Conservation (phyloP, 768 basidiomycete genomes). For the Pseudohyphozyma bogoriensis region DNA sequence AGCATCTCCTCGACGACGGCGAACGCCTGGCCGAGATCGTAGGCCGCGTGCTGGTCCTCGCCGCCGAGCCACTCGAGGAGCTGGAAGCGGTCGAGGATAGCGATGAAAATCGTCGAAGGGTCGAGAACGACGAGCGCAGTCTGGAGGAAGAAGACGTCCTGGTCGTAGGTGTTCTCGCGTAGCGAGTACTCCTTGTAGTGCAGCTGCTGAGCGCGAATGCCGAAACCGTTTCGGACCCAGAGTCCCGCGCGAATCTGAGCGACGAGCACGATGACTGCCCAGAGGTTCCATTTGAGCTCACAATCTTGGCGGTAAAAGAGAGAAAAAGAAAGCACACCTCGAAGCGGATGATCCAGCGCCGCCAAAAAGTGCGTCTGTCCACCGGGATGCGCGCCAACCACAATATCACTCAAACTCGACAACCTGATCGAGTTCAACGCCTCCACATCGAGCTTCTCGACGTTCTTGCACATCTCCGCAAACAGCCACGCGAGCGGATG, state of each 20-base stretch:
- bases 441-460: conserved; percentile 43
- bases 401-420: neutral
- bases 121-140: conserved; percentile 65
- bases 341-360: conserved; percentile 68
- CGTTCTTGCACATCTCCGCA: conserved; percentile 71
- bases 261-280: conserved; percentile 58
- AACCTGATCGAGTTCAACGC: conserved; percentile 38
- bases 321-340: conserved; percentile 51
- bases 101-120: conserved; percentile 67
- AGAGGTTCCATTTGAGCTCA: neutral
- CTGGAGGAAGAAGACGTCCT: conserved; percentile 85
- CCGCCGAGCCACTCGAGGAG: conserved; percentile 63
- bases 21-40: conserved; percentile 60
- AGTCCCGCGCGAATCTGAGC: conserved; percentile 89
- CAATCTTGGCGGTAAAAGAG: neutral
- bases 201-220: conserved; percentile 83
- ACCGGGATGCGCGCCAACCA: neutral
- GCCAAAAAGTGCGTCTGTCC: neutral
- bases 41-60: conserved; percentile 43
- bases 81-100: conserved; percentile 81
- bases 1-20: conserved; percentile 88
- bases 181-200: conserved; percentile 96
- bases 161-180: conserved; percentile 91
- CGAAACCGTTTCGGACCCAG: conserved; percentile 96
- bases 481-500: conserved; percentile 85